Conservation (phyloP, 345 rosid genomes). For the Eutrema yunnanense region DNA sequence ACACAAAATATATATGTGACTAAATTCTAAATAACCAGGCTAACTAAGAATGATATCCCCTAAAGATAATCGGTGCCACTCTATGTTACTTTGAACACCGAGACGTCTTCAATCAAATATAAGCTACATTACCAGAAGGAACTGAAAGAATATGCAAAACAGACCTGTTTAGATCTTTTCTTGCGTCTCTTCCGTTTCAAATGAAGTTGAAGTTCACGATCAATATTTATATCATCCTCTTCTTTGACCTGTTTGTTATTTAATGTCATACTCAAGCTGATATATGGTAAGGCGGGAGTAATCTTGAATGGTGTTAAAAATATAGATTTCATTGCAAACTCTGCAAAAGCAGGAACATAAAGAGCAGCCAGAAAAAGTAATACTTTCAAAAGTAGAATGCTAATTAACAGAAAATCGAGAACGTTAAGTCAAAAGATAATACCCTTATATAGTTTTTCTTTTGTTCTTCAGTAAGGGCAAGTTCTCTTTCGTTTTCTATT, state of each 20-base stretch:
- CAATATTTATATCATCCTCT: constrained; percentile 85
- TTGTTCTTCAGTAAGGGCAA: constrained; percentile 75
- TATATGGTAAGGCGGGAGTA: background rate
- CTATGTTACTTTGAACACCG: background rate
- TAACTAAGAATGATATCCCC: background rate
- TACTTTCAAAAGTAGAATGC: constrained; percentile 13
- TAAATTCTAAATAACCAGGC: background rate
- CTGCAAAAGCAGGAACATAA: constrained; percentile 8
- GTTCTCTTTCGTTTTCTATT: constrained; percentile 69
- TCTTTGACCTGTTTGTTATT: constrained; percentile 72
- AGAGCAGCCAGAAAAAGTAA: constrained; percentile 15
- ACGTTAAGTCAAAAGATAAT: constrained; percentile 1
- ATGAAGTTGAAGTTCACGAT: constrained; percentile 68
- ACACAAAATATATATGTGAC: background rate
- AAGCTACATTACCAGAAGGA: constrained; percentile 4
- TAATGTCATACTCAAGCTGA: constrained; percentile 17
- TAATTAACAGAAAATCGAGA: background rate
- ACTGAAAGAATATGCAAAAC: constrained; percentile 7
- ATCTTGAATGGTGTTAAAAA: background rate
- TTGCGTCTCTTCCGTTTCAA: constrained; percentile 62
- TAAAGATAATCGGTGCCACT: background rate
- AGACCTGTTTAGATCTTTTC: constrained; percentile 63
- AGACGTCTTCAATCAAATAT: background rate
- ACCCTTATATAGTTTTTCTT: constrained; percentile 76
- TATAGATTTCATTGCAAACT: constrained; percentile 2